Percentiles rank a stretch among this genome's conserved stretches.
Evolutionary conservation across 805 yeast genomes (phyloP).

Genomic region (Saccharomycopsis fodiens): DNA sequence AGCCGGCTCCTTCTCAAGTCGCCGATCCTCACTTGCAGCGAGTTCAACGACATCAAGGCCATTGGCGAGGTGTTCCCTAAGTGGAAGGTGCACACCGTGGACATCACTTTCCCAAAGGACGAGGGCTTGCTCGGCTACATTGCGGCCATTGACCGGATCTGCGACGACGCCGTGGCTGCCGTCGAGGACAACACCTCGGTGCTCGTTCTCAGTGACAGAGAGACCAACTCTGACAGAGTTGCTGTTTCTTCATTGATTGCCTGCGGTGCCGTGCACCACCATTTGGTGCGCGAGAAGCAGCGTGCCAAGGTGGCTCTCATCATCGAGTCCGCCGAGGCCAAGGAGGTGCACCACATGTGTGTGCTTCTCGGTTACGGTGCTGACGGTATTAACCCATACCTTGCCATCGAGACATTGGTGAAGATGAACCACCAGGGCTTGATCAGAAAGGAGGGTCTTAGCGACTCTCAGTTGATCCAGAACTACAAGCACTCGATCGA

Average conservation of each 20-base stretch:
- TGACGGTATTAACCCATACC: slow-evolving; percentile 90
- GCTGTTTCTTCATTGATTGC: slow-evolving; percentile 87
- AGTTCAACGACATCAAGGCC: slow-evolving; percentile 66
- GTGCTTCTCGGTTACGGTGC: slow-evolving; percentile 95
- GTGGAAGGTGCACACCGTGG: slow-evolving; percentile 79
- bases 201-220: slow-evolving; percentile 68
- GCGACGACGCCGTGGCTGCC: slow-evolving; percentile 80
- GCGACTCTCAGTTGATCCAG: slow-evolving; percentile 53
- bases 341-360: slow-evolving; percentile 95
- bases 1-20: slow-evolving; percentile 76
- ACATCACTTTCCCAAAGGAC: slow-evolving; percentile 76
- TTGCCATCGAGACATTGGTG: slow-evolving; percentile 82
- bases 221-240: slow-evolving; percentile 51
- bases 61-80: slow-evolving; percentile 71
- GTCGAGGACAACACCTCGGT: slow-evolving; percentile 70
- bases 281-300: slow-evolving; percentile 89
- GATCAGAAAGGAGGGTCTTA: slow-evolving; percentile 40
- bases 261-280: slow-evolving; percentile 96
- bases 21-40: slow-evolving; percentile 70
- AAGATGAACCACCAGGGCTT: slow-evolving; percentile 79
- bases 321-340: slow-evolving; percentile 93
- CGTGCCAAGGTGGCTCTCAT: slow-evolving; percentile 91
- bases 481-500: slow-evolving; percentile 84
- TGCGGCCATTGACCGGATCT: slow-evolving; percentile 75
- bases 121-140: slow-evolving; percentile 86